Conservation (phyloP, 495 filamentous ascomycete species). For the Neurospora sublineolata region DNA sequence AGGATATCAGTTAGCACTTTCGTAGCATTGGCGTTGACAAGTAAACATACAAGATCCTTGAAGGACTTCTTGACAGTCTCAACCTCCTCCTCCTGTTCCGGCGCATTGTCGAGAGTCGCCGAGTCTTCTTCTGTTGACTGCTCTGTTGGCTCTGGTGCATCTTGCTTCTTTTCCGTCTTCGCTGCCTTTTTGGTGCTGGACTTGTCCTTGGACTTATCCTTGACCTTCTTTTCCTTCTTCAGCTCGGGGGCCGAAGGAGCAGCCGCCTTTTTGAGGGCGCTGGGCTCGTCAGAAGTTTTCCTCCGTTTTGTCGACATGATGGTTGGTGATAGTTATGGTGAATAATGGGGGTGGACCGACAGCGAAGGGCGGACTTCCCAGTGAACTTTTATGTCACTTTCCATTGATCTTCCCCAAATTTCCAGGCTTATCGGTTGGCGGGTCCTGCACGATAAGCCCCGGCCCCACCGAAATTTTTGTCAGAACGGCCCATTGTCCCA, state of each 20-base stretch:
- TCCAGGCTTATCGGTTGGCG: slow-evolving; percentile 8
- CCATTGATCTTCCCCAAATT: neutral
- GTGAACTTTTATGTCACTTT: neutral
- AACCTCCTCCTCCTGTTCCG: slow-evolving; percentile 6
- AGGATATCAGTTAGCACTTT: neutral
- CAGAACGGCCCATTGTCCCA: neutral
- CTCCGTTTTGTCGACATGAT: slow-evolving; percentile 20
- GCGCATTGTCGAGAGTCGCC: slow-evolving; percentile 11
- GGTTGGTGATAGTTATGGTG: neutral
- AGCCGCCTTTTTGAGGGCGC: neutral
- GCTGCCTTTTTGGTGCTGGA: neutral
- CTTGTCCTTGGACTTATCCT: neutral
- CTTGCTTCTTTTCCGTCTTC: neutral
- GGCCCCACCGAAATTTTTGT: slow-evolving; percentile 20
- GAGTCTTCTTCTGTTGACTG: slow-evolving; percentile 1
- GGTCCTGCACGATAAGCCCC: slow-evolving; percentile 13
- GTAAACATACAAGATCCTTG: slow-evolving; percentile 46
- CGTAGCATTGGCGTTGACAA: neutral
- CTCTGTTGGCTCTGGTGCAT: slow-evolving; percentile 1
- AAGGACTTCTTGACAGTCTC: slow-evolving; percentile 51
- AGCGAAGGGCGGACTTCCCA: neutral
- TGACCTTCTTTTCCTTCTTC: neutral
- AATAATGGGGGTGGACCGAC: neutral
- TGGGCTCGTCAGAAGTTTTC: slow-evolving; percentile 10
- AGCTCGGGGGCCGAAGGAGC: neutral